phyloP scores from a whole-genome alignment of 192 early-diverging fungal species.

The Nowakowskiella sp. region DNA sequence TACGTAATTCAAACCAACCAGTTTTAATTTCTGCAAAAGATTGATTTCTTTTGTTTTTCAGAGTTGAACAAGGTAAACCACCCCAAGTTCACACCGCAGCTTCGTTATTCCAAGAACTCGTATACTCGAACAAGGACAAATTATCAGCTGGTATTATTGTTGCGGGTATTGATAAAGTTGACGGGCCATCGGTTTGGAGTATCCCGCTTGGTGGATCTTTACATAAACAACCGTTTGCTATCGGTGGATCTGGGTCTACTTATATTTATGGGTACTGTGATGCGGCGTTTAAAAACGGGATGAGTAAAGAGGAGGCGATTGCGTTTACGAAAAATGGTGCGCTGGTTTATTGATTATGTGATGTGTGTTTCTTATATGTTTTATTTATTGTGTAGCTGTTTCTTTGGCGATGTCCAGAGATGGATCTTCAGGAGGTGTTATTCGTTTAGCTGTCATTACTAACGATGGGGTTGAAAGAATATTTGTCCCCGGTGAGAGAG shows the following conservation, averaged over 20 bases:
- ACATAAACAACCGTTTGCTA: constrained; percentile 63
- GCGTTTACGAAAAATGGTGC: constrained; percentile 77
- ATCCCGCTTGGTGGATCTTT: constrained; percentile 78
- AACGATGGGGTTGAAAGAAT: constrained; percentile 64
- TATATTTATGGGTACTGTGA: constrained; percentile 89
- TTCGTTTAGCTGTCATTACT: constrained; percentile 75
- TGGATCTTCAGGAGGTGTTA: constrained; percentile 78
- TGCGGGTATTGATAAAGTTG: constrained; percentile 75
- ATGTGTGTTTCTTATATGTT: no score
- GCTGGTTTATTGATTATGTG: no score
- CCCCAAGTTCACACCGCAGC: constrained; percentile 72
- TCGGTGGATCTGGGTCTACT: constrained; percentile 79
- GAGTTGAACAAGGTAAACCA: constrained; percentile 61
- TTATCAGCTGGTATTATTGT: constrained; percentile 77
- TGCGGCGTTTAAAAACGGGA: constrained; percentile 52
- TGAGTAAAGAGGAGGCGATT: constrained; percentile 66
- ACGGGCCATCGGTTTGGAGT: constrained; percentile 68
- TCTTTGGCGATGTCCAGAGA: constrained; percentile 77
- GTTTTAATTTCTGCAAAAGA: constrained; percentile 1
- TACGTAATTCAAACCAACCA: constrained; percentile 52
- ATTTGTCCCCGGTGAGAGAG: constrained; percentile 72
- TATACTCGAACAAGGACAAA: constrained; percentile 71
- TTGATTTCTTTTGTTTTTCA: constrained; percentile 14
- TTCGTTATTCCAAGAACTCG: constrained; percentile 71
- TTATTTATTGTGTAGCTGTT: constrained; percentile 38